These are phyloP conservation scores for Apophysomyces elegans DNA, from an alignment of 371 early-diverging fungal genomes.

Conservation along the genomic window DNA sequence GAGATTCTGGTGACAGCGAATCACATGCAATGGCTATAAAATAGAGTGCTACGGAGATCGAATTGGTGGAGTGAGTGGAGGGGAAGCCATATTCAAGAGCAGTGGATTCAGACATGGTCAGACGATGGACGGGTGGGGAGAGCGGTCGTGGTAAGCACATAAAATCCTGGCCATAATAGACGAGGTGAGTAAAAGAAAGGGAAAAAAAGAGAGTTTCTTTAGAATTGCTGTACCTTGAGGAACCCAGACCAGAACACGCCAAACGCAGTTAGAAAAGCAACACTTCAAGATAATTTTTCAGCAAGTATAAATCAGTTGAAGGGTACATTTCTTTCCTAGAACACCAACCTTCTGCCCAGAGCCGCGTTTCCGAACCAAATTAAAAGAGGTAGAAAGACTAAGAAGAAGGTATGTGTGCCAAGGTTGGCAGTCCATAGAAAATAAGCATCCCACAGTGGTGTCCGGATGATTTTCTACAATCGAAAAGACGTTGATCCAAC, in stretches of 20 bases:
- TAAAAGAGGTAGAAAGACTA: constrained; percentile 69
- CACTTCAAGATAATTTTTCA: constrained; percentile 21
- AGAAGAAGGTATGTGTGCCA: constrained; percentile 78
- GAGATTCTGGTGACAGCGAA: constrained; percentile 41
- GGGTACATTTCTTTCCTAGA: too few relatives aligned
- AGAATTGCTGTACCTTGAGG: constrained; percentile 55
- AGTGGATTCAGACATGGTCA: constrained; percentile 63
- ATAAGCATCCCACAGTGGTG: constrained; percentile 59
- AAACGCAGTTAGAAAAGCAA: constrained; percentile 55
- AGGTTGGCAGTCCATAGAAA: constrained; percentile 68
- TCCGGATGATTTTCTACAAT: constrained; percentile 40
- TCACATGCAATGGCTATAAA: constrained; percentile 56
- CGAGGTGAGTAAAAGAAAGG: too few relatives aligned
- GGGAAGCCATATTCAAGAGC: constrained; percentile 85
- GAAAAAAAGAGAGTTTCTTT: neutral
- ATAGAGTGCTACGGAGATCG: constrained; percentile 71
- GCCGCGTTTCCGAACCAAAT: constrained; percentile 73
- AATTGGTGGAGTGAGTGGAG: constrained; percentile 79
- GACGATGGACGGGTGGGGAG: constrained; percentile 72
- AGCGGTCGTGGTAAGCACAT: constrained; percentile 77
- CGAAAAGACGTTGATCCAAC: neutral
- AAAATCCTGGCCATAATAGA: constrained; percentile 57
- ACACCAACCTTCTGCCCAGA: constrained; percentile 57
- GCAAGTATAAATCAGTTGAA: neutral
- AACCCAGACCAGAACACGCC: constrained; percentile 75